Base-by-base conservation (phyloP, 179 eudicot species). In the Monotropa hypopitys region DNA sequence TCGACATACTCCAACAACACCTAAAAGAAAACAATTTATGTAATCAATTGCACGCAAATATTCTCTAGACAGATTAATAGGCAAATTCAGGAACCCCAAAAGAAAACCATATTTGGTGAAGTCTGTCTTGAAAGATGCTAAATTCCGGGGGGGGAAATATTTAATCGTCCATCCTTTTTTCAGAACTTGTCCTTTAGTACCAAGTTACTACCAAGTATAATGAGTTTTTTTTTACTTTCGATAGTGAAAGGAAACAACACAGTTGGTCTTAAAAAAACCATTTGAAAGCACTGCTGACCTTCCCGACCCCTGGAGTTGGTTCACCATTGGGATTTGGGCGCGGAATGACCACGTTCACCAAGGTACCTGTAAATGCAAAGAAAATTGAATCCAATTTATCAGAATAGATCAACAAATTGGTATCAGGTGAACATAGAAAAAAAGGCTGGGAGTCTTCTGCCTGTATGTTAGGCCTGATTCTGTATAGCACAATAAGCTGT, bases 1-100 rank as follows among this genome's bases (percentile, higher is more conserved):
- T 93, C 98, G 0, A 78, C 84, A 76, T 90, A 95, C 83, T 93
- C 99, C 91, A 95, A 59, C 80, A 93, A 95, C 73, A 95, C 99
- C 99, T 95, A 68, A 40, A 82, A 54, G 2, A 23, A 30, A 65
- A 28, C 11, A 50, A 10, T 35, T 63, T 56, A 28, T 72, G 43
- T 53, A 38, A 70, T 18, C 67, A 76, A 1, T 50, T 16, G 51
- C 56, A 74, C 38, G 26, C 21, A 16, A 13, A 50, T 46, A 49
- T 28, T 16, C 33, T 26, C 33, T 59, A 59, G 26, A 20, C 74
- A 45, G 74, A 45, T 43, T 13, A 9, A 46, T 15, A 65, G 43
- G 26, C 16, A 43, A 33, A 32, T 61, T 30, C 16, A 26, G 15
- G 16, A 61, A 61, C 43, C 70, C 70, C 45, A 65, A 35, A 65